Conservation (phyloP, 768 basidiomycete genomes). For the Gloeophyllum trabeum region DNA sequence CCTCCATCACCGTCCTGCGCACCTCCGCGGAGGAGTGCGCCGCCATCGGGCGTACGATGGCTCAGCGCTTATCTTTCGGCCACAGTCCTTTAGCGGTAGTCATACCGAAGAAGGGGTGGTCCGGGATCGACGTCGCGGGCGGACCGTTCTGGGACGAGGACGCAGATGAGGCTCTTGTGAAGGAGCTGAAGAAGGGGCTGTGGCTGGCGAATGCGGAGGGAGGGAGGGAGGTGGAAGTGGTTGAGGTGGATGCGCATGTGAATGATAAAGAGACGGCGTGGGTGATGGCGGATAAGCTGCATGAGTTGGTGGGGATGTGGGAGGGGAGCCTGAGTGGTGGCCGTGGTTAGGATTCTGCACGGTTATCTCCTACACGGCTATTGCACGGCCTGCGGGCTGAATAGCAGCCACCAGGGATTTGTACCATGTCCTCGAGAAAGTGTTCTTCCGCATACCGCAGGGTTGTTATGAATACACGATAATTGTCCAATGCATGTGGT, state of each 20-base stretch:
- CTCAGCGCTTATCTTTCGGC: slow-evolving; percentile 8
- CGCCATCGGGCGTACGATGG: slow-evolving; percentile 12
- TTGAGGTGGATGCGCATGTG: slow-evolving; percentile 15
- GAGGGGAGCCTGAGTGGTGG: too few species aligned
- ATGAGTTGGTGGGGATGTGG: slow-evolving; percentile 8
- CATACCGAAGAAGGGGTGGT: slow-evolving; percentile 16
- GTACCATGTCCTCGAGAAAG: too few species aligned
- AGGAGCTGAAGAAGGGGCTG: slow-evolving; percentile 7
- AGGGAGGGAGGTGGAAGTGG: slow-evolving; percentile 3
- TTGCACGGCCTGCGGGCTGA: too few species aligned
- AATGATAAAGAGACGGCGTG: slow-evolving; percentile 14
- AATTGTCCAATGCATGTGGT: too few species aligned
- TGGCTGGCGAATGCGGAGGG: too few species aligned
- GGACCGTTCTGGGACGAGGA: slow-evolving; percentile 15
- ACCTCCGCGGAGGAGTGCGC: slow-evolving; percentile 15
- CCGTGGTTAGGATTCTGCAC: too few species aligned
- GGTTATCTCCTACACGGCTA: too few species aligned
- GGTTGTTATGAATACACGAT: too few species aligned
- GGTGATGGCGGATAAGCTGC: slow-evolving; percentile 9
- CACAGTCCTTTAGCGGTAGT: slow-evolving; percentile 7
- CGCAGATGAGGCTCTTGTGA: slow-evolving; percentile 12
- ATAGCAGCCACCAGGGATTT: too few species aligned
- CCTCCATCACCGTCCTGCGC: slow-evolving; percentile 19
- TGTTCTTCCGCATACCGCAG: too few species aligned
- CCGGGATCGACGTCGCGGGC: slow-evolving; percentile 12